A percentile compares a stretch with the other conserved stretches of the same genome.
These are phyloP conservation scores for Sporisorium reilianum DNA, from an alignment of 1,284 basidiomycete species.

Conservation along the genomic window DNA sequence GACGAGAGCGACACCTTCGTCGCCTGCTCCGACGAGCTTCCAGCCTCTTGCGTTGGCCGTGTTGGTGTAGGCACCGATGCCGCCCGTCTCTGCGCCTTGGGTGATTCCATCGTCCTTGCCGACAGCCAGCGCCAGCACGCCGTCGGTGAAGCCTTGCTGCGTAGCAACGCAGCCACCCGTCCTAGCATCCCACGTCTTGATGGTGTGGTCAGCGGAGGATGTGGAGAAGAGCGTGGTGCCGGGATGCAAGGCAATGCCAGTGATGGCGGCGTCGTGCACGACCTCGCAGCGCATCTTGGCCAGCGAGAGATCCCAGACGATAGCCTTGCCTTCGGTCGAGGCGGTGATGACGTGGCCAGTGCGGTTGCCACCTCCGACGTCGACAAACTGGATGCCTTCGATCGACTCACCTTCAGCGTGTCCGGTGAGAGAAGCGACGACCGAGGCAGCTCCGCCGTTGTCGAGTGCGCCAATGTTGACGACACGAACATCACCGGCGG, in stretches of 20 bases:
- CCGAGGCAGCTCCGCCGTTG: slow-evolving; percentile 74
- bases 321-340: slow-evolving; percentile 91
- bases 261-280: slow-evolving; percentile 51
- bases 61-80: slow-evolving; percentile 61
- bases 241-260: slow-evolving; percentile 74
- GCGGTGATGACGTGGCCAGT: slow-evolving; percentile 81
- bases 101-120: slow-evolving; percentile 68
- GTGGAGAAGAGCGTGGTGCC: slow-evolving; percentile 81
- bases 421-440: slow-evolving; percentile 82
- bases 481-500: slow-evolving; percentile 83
- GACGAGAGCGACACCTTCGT: slow-evolving; percentile 67
- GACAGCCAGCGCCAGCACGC: slow-evolving; percentile 82
- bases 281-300: slow-evolving; percentile 57
- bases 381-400: slow-evolving; percentile 87
- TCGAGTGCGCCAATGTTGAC: slow-evolving; percentile 80
- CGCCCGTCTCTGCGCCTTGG: slow-evolving; percentile 67
- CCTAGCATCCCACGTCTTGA: slow-evolving; percentile 93
- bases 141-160: slow-evolving; percentile 85
- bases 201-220: slow-evolving; percentile 79
- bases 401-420: slow-evolving; percentile 90
- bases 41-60: slow-evolving; percentile 55
- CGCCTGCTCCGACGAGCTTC: slow-evolving; percentile 67
- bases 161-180: slow-evolving; percentile 82
- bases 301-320: slow-evolving; percentile 91
- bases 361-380: slow-evolving; percentile 76